Evolutionary conservation across 2,329 filamentous ascomycete genomes (phyloP).

Genomic region (Colletotrichum cereale): DNA sequence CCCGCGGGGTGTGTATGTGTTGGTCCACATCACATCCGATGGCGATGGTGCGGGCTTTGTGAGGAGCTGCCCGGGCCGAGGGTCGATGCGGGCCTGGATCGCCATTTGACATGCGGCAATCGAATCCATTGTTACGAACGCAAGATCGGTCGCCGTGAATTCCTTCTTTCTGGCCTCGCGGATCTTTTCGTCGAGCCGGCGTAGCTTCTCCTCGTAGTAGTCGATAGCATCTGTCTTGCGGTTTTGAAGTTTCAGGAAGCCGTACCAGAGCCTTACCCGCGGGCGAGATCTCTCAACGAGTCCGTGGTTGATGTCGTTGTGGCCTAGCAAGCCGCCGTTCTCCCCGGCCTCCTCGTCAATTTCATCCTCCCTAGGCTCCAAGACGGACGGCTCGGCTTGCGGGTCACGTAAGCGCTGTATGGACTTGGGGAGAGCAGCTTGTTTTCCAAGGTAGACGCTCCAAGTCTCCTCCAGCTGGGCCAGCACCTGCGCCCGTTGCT

Average conservation of each 20-base stretch:
- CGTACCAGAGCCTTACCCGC: conserved; percentile 81
- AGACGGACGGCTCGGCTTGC: conserved; percentile 28
- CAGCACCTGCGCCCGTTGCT: conserved; percentile 73
- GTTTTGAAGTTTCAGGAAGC: conserved; percentile 78
- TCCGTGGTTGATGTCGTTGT: conserved; percentile 41
- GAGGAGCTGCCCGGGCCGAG: conserved; percentile 85
- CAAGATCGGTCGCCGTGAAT: conserved; percentile 83
- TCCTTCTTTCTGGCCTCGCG: conserved; percentile 76
- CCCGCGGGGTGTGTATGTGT: conserved; percentile 85
- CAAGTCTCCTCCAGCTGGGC: conserved; percentile 85
- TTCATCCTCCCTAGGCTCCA: conserved; percentile 45
- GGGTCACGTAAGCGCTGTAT: conserved; percentile 42
- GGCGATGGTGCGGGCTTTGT: conserved; percentile 90
- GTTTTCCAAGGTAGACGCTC: conserved; percentile 78
- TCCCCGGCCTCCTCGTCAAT: conserved; percentile 64
- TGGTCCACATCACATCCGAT: conserved; percentile 93
- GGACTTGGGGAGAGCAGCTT: conserved; percentile 56
- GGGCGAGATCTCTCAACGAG: conserved; percentile 67
- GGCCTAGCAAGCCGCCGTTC: conserved; percentile 68
- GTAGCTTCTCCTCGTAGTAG: conserved; percentile 90
- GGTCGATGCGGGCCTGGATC: conserved; percentile 93
- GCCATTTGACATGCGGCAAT: conserved; percentile 95
- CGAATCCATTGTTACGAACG: conserved; percentile 98
- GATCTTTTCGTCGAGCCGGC: conserved; percentile 82
- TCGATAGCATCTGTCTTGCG: conserved; percentile 90